Base-by-base conservation (phyloP, 768 basidiomycete genomes). In the Dacryopinax primogenitus region DNA sequence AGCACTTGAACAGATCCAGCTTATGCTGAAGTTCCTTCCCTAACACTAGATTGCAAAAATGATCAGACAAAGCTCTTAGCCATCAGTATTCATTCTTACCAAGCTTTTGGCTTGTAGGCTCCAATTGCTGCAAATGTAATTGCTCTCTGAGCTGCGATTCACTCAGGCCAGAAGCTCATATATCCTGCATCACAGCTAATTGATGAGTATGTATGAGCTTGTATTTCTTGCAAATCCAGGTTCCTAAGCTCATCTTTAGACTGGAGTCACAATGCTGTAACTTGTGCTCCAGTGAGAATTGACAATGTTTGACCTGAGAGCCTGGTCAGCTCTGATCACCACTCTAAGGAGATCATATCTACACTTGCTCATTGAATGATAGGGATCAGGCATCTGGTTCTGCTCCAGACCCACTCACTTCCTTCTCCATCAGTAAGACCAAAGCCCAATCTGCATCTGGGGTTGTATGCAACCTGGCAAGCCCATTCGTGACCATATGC, bases 401-500 rank as follows among this genome's bases (percentile, higher is more conserved):
- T 66, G 2, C 73, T 73, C 78, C 76, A 79, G 0, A 72, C 62
- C 15, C 72, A 51, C 63, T 79, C 76, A 0, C 72, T 68, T 0
- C 75, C 75, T 64, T 79, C 77, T 7, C 74, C 73, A 65, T 78
- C 75, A 0, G 73, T 71, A 2, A 77, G 58, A 0, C 77, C 76
- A 36, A 76, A 63, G 12, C 75, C 75, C 9, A 37, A 12, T 7
- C 66, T 33, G 28, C 76, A 62, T 9, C 74, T 68, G 1, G 74
- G 77, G 41, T 76, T 75, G 61, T 76, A 77, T 0, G 72, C 37
- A 0, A 79, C 62, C 37, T 76, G 76, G 62, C 76, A 76, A 1
- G 73, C 67, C 76, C 75, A 78, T 47, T 76, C 71, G 63, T 78
- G 77, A 15, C 73, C 74, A 63, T 76, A 78, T 0, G 74, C 76